These are phyloP conservation scores for Mycena latifolia DNA, from an alignment of 768 basidiomycete genomes.

Conservation along the genomic window DNA sequence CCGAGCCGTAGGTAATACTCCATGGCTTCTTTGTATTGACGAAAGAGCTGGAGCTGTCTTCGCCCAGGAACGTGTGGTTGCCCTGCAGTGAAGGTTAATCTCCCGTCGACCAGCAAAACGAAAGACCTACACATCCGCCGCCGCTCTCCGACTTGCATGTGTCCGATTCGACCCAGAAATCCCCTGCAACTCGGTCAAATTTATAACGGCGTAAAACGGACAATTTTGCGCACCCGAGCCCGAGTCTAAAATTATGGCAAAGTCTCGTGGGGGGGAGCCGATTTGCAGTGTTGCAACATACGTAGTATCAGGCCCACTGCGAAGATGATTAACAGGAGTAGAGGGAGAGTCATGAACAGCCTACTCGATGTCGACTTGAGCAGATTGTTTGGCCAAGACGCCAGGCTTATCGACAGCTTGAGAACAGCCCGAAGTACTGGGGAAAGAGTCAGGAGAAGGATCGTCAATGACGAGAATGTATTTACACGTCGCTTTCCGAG, in stretches of 20 bases:
- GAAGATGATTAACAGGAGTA: background rate
- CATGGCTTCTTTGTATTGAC: conserved; percentile 19
- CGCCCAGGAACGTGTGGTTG: conserved; percentile 29
- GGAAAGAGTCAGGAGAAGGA: background rate
- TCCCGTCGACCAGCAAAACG: background rate
- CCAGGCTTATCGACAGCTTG: background rate
- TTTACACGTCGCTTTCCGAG: conserved; percentile 17
- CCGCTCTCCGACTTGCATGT: conserved; percentile 53
- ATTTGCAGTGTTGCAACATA: conserved; percentile 45
- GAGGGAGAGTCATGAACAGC: background rate
- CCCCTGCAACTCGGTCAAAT: conserved; percentile 45
- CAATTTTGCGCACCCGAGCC: conserved; percentile 52
- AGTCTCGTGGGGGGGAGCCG: conserved; percentile 64
- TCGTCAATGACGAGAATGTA: background rate
- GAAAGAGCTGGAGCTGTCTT: conserved; percentile 20
- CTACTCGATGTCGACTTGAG: conserved; percentile 22
- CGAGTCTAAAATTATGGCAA: conserved; percentile 57
- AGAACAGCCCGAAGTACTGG: background rate
- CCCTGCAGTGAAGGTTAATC: conserved; percentile 10
- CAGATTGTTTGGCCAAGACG: conserved; percentile 11
- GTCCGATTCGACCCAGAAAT: conserved; percentile 70
- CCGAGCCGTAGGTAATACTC: conserved; percentile 27
- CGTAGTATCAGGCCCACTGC: conserved; percentile 25
- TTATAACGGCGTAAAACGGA: no score
- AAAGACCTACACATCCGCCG: conserved; percentile 39